Conservation (phyloP, 208 protist genomes). For the Crithidia acanthocephali region DNA sequence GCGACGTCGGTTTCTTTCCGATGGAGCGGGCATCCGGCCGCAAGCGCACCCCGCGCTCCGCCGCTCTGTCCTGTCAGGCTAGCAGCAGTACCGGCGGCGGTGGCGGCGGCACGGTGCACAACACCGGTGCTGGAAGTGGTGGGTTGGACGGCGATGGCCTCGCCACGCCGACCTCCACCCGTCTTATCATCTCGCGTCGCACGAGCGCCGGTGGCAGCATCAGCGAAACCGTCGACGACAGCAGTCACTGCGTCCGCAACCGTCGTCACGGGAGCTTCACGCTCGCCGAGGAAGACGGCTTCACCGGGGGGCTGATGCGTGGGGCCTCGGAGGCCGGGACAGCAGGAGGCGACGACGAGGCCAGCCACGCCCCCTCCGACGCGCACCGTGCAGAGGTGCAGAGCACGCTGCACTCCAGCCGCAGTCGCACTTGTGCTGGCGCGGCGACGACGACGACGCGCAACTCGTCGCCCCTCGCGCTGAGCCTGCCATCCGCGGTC, state of each 20-base stretch:
- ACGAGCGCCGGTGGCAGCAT: conserved; percentile 6
- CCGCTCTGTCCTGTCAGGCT: background rate
- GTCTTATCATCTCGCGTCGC: conserved; percentile 9
- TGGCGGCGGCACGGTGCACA: background rate
- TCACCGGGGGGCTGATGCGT: background rate
- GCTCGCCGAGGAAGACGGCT: background rate
- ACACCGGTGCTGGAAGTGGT: background rate
- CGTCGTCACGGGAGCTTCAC: conserved; percentile 1
- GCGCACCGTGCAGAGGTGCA: conserved; percentile 5
- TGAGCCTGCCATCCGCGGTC: background rate
- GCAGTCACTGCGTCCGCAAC: background rate
- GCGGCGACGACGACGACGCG: conserved; percentile 2
- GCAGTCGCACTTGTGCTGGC: background rate
- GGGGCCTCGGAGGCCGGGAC: background rate
- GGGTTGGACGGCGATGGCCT: conserved; percentile 1
- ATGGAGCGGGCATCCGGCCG: conserved; percentile 16
- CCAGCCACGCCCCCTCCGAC: background rate
- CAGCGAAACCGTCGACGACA: conserved; percentile 2
- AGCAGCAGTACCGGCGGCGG: background rate
- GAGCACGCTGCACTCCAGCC: conserved; percentile 20
- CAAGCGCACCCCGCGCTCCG: conserved; percentile 16
- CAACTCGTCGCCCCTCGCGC: conserved; percentile 1
- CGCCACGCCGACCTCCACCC: conserved; percentile 4
- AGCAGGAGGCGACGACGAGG: background rate
- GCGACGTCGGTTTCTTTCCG: background rate